Percentiles rank a stretch among this genome's conserved stretches.
Evolutionary conservation across 176 grass and related monocot species (phyloP).

Genomic region (Pharus latifolius): DNA sequence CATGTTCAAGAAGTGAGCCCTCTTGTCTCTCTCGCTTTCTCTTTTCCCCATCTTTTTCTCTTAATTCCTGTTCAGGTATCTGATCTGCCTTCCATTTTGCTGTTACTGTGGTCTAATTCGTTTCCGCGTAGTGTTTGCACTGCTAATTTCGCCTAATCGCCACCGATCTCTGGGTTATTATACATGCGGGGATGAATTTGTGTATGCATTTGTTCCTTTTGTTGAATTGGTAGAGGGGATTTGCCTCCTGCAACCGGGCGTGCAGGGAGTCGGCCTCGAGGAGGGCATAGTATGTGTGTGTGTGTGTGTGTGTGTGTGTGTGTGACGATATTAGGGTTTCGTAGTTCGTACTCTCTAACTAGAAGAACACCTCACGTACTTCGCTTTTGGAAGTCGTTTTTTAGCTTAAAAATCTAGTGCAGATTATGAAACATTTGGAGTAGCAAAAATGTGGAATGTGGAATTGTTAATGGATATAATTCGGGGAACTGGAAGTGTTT

Average conservation of each 20-base stretch:
- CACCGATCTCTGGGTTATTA: neutral
- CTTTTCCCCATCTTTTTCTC: neutral
- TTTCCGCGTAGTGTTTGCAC: neutral
- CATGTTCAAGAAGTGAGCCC: constrained; percentile 65
- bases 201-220: neutral
- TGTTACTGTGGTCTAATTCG: neutral
- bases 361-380: no score
- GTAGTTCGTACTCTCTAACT: no score
- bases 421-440: no score
- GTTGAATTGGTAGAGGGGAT: neutral
- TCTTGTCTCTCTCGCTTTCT: neutral
- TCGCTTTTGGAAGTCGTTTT: no score
- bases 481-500: no score
- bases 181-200: neutral
- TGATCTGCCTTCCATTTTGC: neutral
- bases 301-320: no score
- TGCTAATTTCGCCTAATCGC: neutral
- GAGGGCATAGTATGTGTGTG: no score
- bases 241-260: neutral
- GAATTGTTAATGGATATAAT: no score
- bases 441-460: no score
- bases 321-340: no score
- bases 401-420: no score
- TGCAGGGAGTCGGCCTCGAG: no score
- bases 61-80: neutral